These are phyloP conservation scores for Plantago elongata DNA, from an alignment of 257 asterid species.

Conservation along the genomic window DNA sequence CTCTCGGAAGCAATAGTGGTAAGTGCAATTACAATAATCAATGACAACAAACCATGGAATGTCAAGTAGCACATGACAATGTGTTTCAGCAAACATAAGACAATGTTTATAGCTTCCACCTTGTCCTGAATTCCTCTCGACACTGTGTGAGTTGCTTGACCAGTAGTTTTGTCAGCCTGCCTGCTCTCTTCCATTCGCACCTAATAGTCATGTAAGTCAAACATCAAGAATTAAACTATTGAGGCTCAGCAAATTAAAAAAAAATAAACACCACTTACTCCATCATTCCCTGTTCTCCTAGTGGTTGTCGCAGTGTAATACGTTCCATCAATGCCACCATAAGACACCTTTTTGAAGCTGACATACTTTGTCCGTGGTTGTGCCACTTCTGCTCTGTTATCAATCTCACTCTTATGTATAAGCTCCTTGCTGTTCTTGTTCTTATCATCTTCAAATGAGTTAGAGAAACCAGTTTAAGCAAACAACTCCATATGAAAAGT, in stretches of 20 bases:
- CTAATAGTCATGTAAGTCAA: constrained; percentile 25
- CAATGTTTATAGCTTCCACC: constrained; percentile 30
- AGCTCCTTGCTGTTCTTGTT: constrained; percentile 18
- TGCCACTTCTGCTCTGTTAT: constrained; percentile 22
- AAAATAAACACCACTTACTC: constrained; percentile 38
- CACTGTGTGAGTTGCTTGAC: constrained; percentile 70
- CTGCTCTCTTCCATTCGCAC: constrained; percentile 64
- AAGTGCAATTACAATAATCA: neutral
- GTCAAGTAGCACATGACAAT: neutral
- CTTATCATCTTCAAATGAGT: constrained; percentile 33
- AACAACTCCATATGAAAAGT: neutral
- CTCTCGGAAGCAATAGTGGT: neutral
- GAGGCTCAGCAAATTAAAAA: neutral
- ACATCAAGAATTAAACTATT: neutral
- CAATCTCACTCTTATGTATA: constrained; percentile 12
- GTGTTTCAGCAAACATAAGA: neutral
- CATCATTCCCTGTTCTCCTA: constrained; percentile 52
- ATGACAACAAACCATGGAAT: neutral
- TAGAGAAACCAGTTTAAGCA: neutral
- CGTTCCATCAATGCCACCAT: constrained; percentile 72
- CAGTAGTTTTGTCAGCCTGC: constrained; percentile 77
- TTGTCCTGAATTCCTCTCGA: constrained; percentile 81
- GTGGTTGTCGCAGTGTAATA: constrained; percentile 64
- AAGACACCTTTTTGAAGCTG: constrained; percentile 64
- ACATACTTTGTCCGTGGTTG: constrained; percentile 26